Conservation (phyloP, 2,329 filamentous ascomycete species). For the Aspergillus aculeatinus region DNA sequence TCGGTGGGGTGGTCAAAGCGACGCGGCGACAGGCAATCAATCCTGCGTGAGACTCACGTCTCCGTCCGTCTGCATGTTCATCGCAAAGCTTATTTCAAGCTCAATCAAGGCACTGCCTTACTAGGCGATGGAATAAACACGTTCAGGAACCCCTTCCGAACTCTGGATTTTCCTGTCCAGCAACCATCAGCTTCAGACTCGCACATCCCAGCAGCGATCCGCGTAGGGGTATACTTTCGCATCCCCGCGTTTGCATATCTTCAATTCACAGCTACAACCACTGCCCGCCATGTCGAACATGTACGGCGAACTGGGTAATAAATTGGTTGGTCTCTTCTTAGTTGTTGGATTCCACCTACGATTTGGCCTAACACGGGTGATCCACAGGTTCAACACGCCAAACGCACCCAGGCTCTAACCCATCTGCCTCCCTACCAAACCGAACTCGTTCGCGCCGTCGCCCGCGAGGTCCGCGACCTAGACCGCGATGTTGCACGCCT, state of each 20-base stretch:
- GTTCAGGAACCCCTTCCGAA: neutral
- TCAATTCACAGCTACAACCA: neutral
- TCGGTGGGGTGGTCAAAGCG: neutral
- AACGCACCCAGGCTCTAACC: constrained; percentile 82
- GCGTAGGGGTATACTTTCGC: neutral
- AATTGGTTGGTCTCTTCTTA: constrained; percentile 60
- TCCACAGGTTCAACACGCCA: constrained; percentile 84
- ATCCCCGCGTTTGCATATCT: neutral
- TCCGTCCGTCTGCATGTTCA: neutral
- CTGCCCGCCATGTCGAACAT: constrained; percentile 48
- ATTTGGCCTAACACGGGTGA: neutral
- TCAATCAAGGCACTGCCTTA: neutral
- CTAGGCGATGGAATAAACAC: too few relatives aligned
- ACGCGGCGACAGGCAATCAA: neutral
- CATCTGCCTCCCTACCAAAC: constrained; percentile 90
- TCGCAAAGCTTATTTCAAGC: neutral
- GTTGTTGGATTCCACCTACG: neutral
- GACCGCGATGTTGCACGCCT: constrained; percentile 80
- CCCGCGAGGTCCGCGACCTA: constrained; percentile 88
- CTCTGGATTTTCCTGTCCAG: neutral
- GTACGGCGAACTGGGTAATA: constrained; percentile 86
- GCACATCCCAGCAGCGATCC: neutral
- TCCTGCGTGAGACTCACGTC: neutral
- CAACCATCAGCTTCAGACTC: neutral
- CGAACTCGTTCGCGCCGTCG: constrained; percentile 82